Evolutionary conservation across 2,329 filamentous ascomycete genomes (phyloP), one percentile per base, ranked within the genome.

Genomic region (Alternaria triticina): DNA sequence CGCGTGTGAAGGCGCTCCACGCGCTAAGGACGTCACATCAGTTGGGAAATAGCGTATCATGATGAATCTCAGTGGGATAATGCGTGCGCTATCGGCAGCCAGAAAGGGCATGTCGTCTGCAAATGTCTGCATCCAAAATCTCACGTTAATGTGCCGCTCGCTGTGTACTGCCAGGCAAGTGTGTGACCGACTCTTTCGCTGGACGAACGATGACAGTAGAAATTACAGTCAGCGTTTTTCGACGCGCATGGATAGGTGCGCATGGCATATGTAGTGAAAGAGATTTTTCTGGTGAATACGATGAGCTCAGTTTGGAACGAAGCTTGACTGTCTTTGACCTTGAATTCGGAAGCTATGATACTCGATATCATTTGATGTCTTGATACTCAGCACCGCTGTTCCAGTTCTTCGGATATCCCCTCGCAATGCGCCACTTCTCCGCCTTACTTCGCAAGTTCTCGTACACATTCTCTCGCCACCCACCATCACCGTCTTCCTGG

Each of bases 391-490:
- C 28, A 2, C 70, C 27, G 50, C 71, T 73, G 22, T 66, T 68
- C 76, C 77, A 80, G 54, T 66, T 76, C 66, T 79, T 80, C 2
- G 75, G 77, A 49, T 80, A 80, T 1, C 69, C 73, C 25, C 75
- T 72, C 10, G 62, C 56, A 1, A 72, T 55, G 60, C 82, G 78
- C 74, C 77, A 83, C 9, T 74, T 62, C 54, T 83, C 81, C 0
- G 70, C 70, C 12, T 80, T 79, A n/a, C 66, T 64, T 64, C 78
- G 74, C 2, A 80, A 68, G 0, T 65, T 66, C 25, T 76, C 59
- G 1, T 80, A 60, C 44, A 83, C 62, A 0, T 54, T 64, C 36
- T 82, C 77, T 43, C 83, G 73, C 83, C 83, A 85, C 0, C 82
- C 81, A 2, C 79, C 81, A 10, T 72, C 57, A 5, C 77, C 73